A percentile compares a stretch with the other conserved stretches of the same genome.
Conservation (phyloP, 1,284 basidiomycete species). For the Hemileia vastatrix region DNA sequence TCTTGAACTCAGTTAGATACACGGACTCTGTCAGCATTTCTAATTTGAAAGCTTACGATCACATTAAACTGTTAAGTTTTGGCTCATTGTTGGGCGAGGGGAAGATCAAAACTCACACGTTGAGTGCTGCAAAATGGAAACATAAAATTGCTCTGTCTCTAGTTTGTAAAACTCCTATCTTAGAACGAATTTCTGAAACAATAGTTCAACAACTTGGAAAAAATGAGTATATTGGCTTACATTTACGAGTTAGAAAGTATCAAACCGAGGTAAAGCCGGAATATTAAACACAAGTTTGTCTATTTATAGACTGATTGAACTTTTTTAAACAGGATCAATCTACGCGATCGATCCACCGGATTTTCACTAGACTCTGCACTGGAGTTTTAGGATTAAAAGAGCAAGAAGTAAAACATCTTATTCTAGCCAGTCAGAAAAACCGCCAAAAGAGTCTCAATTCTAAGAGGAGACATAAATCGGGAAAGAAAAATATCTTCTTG, state of each 20-base stretch:
- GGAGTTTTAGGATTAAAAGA: constrained; percentile 6
- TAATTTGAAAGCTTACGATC: constrained; percentile 25
- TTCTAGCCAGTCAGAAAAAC: too few relatives aligned
- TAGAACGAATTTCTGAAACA: constrained; percentile 32
- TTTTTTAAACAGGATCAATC: not conserved
- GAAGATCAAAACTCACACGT: constrained; percentile 24
- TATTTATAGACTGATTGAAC: not conserved
- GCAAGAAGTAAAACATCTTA: not conserved
- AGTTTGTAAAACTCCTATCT: constrained; percentile 31
- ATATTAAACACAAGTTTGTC: not conserved
- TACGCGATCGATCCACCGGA: too few relatives aligned
- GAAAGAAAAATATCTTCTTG: too few relatives aligned
- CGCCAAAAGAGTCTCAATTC: too few relatives aligned
- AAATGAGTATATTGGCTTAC: constrained; percentile 53
- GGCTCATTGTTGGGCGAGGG: constrained; percentile 39
- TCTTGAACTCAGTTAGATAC: too few relatives aligned
- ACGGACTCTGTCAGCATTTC: too few relatives aligned
- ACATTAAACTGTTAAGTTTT: constrained; percentile 34
- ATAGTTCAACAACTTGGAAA: constrained; percentile 47
- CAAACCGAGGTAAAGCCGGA: constrained; percentile 49
- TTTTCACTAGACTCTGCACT: constrained; percentile 3
- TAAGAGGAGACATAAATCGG: too few relatives aligned
- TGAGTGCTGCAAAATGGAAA: constrained; percentile 26
- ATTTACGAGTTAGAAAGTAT: constrained; percentile 60
- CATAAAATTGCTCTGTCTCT: constrained; percentile 29